Base-by-base conservation (phyloP, 75 land plant species). In the Cunninghamia lanceolata region DNA sequence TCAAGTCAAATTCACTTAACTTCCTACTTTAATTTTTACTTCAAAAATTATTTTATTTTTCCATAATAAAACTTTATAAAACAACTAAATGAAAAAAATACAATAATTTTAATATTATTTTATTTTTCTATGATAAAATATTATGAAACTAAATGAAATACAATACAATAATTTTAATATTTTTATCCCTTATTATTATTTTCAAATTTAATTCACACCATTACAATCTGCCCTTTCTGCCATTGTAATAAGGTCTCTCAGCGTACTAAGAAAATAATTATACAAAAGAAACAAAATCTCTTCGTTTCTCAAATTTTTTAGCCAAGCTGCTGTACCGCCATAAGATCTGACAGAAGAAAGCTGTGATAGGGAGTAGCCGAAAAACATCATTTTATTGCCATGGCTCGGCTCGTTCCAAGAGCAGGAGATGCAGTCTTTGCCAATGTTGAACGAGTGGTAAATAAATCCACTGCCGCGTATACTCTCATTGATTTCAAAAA, bases 371-470 rank as follows among this genome's bases (percentile, higher is more conserved):
- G 39, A 40, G n/a, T 25, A 63, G 9, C 25, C 25, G 3, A 56
- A 25, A 39, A 77, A 40, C 1, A 77, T 1, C 40, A 77, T 9
- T 3, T 8, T 38, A 21, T 45, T 3, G n/a, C 46, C 35, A 93
- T 93, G 94, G 88, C 94, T 81, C 91, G 89, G 17, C 85, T 82
- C 34, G 92, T 83, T 68, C 91, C 94, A 17, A 82, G 89, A 86
- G 82, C 94, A 40, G 94, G 94, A 50, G 94, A 93, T 35, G 93
- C 94, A 5, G 89, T 93, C 86, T 93, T 93, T 84, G 94, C 94
- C 50, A 93, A 56, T 86, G 93, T 93, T 35, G 94, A 93, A 38
- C 94, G 94, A 74, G 93, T 93, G 82, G 94, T 93, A 88, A 87
- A 86, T 16, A 14, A 28, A 54, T 47, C 39, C 16, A 28, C 43